Base-by-base conservation (phyloP, 202 grass and related monocot species). In the Bolboschoenoplectus hybrid region DNA sequence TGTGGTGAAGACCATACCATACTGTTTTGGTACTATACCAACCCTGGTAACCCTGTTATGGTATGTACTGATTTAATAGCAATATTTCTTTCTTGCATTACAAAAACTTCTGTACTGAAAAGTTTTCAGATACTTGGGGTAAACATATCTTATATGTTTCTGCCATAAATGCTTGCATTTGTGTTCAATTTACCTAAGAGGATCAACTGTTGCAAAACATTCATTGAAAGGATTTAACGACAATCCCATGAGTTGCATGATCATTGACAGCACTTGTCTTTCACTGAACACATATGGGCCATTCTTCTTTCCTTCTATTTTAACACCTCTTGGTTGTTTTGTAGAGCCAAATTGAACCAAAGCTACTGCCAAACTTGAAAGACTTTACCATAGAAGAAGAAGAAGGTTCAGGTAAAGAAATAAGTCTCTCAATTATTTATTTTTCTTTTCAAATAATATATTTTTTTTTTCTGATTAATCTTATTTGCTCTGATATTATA, bases 331-430 rank as follows among this genome's bases (percentile, higher is more conserved):
- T 38, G 51, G 45, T 71, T 81, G 53, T 73, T 87, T 89, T 93
- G n/a, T 85, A 96, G 97, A 84, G 35, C 17, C 67, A 89, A 63
- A 53, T 66, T 41, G 87, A 85, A 7, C 80, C 86, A 87, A 98
- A 91, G 82, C 85, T 55, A 84, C 70, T 92, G 78, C 93, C 97
- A 71, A 89, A 74, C 32, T 96, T 98, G 44, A 86, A 94, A 64
- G 12, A 55, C 88, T 98, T 91, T 85, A 84, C 79, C 60, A 87
- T 94, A 82, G 91, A 96, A 90, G 93, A 96, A 81, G 97, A 98
- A 82, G 97, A 98, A 94, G 97, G 97, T 7, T 96, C 93, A 96
- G 97, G 97, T 96, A 89, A 81, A 83, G 67, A 74, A 57, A 72
- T 2, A 32, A 81, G 41, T 84, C 16, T 52, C 46, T 41, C 36